Base-by-base conservation (phyloP, 1,139 yeast genomes). In the Sugiyamaella paludigena region DNA sequence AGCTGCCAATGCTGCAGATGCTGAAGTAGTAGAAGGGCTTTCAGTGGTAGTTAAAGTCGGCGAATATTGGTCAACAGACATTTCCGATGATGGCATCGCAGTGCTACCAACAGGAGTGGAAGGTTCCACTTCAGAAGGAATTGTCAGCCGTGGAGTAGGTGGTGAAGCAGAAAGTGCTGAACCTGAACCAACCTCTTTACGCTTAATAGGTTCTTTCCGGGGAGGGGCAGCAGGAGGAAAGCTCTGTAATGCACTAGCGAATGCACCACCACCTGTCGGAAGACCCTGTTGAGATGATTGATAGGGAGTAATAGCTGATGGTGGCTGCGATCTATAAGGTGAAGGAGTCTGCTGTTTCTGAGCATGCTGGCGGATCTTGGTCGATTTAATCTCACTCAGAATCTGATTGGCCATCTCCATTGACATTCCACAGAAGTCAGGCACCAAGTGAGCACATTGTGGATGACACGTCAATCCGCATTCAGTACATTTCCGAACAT, bases 371-470 rank as follows among this genome's bases (percentile, higher is more conserved):
- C 72, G 66, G 50, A 75, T 78, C 62, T 86, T 84, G 1, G 97
- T 84, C 38, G 85, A 80, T 64, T 87, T 84, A 63, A 92, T 89
- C 6, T 96, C 88, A 53, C 81, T 81, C 53, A 92, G 72, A 54
- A 92, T 87, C 65, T 85, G 86, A 61, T 88, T 89, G 3, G 98
- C 98, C 81, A 86, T 87, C 63, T 89, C 96, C 91, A 92, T 88
- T 1, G 96, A 81, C 96, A 92, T 91, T 51, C 98, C 98, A 73
- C 98, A 92, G 68, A 92, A 87, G 65, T 92, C 97, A 1, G 98
- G 98, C 26, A 92, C 98, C 64, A 91, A 75, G 65, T 89, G 97
- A 7, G 94, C 85, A 73, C 98, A 92, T 46, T 83, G 82, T 5
- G 95, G 80, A 66, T 92, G 98, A 63, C 96, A 91, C 83, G 91